These are phyloP conservation scores for Fraxinus latifolia DNA, from an alignment of 305 asterid species.

Conservation along the genomic window DNA sequence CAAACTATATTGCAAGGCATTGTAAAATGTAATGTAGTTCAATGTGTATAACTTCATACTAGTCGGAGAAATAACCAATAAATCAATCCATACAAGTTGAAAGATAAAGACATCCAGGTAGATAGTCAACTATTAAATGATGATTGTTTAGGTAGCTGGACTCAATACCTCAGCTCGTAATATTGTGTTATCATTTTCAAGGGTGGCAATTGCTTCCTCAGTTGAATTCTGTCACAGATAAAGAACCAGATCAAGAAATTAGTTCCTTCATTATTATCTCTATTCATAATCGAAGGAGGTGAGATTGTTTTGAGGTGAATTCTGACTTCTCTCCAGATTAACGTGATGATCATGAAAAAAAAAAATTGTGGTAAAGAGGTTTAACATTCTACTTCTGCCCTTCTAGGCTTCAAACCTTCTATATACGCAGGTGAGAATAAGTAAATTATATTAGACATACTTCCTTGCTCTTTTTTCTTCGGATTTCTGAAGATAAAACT, in stretches of 20 bases:
- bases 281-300: neutral
- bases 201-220: conserved; percentile 37
- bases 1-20: conserved; percentile 6
- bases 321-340: neutral
- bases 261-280: conserved; percentile 8
- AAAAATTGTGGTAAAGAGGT: neutral
- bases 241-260: conserved; percentile 23
- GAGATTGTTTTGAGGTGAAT: neutral
- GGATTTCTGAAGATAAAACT: neutral
- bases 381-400: neutral
- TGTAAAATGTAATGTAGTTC: conserved; percentile 14
- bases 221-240: conserved; percentile 37
- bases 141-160: conserved; percentile 2
- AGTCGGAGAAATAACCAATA: neutral
- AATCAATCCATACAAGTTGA: conserved; percentile 16
- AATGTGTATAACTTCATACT: conserved; percentile 6
- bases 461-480: neutral
- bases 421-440: neutral
- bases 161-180: conserved; percentile 47
- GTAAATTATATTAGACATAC: neutral
- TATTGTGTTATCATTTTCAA: conserved; percentile 33
- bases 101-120: conserved; percentile 5
- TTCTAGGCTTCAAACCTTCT: neutral
- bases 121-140: neutral
- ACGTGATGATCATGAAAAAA: neutral